These are phyloP conservation scores for Thelephora ganbajun DNA, from an alignment of 768 basidiomycete genomes.

Conservation along the genomic window DNA sequence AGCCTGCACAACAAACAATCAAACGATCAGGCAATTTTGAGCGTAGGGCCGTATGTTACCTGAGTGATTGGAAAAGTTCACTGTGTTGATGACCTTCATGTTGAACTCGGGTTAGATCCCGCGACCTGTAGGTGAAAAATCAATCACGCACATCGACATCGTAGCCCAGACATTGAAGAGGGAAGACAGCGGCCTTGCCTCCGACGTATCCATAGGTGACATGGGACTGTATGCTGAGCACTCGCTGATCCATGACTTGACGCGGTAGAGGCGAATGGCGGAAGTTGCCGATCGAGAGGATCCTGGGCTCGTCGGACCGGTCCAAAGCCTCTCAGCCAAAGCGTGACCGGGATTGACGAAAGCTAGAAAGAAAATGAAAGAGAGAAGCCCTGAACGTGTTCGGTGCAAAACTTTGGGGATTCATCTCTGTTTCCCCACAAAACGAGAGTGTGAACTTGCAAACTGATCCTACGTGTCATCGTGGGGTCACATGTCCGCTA, in stretches of 20 bases:
- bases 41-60: conserved; percentile 28
- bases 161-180: conserved; percentile 77
- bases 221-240: conserved; percentile 88
- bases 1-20: conserved; percentile 36
- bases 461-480: not conserved
- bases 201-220: conserved; percentile 93
- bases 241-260: conserved; percentile 26
- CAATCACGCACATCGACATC: conserved; percentile 73
- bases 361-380: not conserved
- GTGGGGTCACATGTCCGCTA: not conserved
- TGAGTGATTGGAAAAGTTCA: conserved; percentile 91
- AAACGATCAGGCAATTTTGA: not conserved
- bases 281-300: not conserved
- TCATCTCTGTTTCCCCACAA: too few species aligned
- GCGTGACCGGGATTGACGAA: too few species aligned
- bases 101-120: conserved; percentile 1
- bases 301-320: not conserved
- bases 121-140: conserved; percentile 1
- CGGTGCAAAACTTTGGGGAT: too few species aligned
- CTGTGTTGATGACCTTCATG: conserved; percentile 69
- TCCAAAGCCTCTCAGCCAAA: not conserved
- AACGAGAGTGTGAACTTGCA: too few species aligned
- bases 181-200: conserved; percentile 65
- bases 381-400: too few species aligned
- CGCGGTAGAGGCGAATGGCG: not conserved